Base-by-base conservation (phyloP, 176 grass and related monocot genomes). In the Themeda triandra region DNA sequence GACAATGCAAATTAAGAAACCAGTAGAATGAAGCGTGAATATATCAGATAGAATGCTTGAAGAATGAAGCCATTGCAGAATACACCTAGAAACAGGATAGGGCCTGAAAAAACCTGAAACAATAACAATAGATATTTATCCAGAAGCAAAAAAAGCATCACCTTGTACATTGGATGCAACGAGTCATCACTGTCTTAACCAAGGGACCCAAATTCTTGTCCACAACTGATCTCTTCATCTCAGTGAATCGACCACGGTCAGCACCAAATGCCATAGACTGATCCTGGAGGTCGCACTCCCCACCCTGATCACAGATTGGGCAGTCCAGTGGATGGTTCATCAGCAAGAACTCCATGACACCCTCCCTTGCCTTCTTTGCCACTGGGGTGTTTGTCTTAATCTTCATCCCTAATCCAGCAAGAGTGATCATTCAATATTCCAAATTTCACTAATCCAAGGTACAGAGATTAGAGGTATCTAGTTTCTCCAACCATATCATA, bases 141-240 rank as follows among this genome's bases (percentile, higher is more conserved):
- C 70, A 39, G 40, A 74, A 42, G 73, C 23, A 85, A 89, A 81
- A 78, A 42, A 40, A 40, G 19, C 31, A 48, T 85, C 28, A 96
- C 97, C 97, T 96, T 90, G 97, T 99, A 63, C 97, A 99, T 66
- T 99, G 97, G 93, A 99, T 99, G 90, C 97, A 99, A 41, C 97
- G 91, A 21, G 97, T 99, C 97, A 99, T 99, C 81, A 99, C 97
- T 2, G 97, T 99, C 82, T 99, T 99, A 42, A 99, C 97, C 82
- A 99, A 86, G 9, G 97, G 97, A 2, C 97, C 97, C 83, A 99
- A 66, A 90, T 96, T 94, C 79, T 99, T 99, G 84, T 99, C 97
- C 37, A 99, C 93, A 23, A 99, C 97, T 1, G 97, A 99, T 4
- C 97, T 73, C 88, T 99, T 99, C 97, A 94, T 99, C 69, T 99